Conservation (phyloP, 2,329 filamentous ascomycete genomes). For the Sclerotinia borealis region DNA sequence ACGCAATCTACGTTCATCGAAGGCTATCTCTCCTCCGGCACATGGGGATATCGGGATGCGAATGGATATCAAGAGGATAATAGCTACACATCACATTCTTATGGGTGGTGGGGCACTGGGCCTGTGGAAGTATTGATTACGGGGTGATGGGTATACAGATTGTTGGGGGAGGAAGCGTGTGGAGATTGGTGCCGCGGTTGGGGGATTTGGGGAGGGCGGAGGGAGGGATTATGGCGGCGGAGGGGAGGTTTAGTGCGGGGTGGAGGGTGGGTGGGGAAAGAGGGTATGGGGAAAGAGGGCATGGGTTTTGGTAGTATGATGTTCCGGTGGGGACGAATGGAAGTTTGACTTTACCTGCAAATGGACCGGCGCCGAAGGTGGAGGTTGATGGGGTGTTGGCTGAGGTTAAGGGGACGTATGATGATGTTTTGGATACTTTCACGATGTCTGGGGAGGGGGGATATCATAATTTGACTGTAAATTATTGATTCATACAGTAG, state of each 20-base stretch:
- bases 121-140: constrained; percentile 42
- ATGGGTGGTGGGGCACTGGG: constrained; percentile 43
- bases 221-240: constrained; percentile 36
- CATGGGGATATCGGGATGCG: constrained; percentile 49
- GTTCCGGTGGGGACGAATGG: constrained; percentile 19
- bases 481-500: not conserved
- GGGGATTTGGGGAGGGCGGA: constrained; percentile 36
- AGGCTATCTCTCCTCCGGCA: constrained; percentile 50
- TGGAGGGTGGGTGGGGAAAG: constrained; percentile 24
- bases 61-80: constrained; percentile 45
- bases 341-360: constrained; percentile 6
- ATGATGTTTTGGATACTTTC: not conserved
- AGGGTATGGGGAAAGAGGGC: constrained; percentile 14
- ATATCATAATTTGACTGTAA: not conserved
- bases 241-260: constrained; percentile 35
- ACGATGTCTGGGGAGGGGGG: not conserved
- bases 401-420: not conserved
- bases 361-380: not conserved
- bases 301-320: constrained; percentile 15
- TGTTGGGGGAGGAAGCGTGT: constrained; percentile 33
- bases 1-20: constrained; percentile 53
- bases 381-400: constrained; percentile 8
- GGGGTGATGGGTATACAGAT: constrained; percentile 39
- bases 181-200: constrained; percentile 37
- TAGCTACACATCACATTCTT: constrained; percentile 42